Evolutionary conservation across 345 rosid genomes (phyloP), one percentile per base, ranked within the genome.

Genomic region (Salix viminalis): DNA sequence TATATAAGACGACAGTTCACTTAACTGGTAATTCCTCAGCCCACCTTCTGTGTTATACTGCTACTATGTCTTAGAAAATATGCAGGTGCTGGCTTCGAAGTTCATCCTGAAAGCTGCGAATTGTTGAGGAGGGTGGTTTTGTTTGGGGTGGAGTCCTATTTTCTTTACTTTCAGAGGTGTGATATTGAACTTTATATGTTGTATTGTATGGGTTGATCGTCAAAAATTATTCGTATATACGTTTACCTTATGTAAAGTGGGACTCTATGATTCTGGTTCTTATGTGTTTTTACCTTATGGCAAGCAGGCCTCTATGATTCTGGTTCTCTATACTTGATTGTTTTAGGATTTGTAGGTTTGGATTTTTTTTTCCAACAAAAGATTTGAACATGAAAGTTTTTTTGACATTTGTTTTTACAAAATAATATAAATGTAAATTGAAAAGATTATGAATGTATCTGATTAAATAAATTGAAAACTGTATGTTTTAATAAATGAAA

Each of bases 1-100:
- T 87, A 89, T 71, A 86, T 86, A 84, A 87, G 93, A 84, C 79
- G 93, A 46, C 98, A 93, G 75, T 84, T 89, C 81, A 84, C 92
- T 62, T 90, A 89, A 88, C 54, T 16, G 18, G 65, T 37, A 32
- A 30, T 19, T 78, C 11, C 69, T 71, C 60, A n/a, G 21, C 23
- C 60, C n/a, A 0, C 60, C 60, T 18, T 19, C 19, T 6, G 60
- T 52, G 7, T 52, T 52, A n/a, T 21, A 6, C 23, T 52, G 60
- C 60, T 18, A 6, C 37, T 36, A 2, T 52, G 23, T 52, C 60
- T 18, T 52, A 2, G 60, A 19, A 52, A 52, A 52, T 19, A 19
- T 46, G 18, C 16, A 12, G 16, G 50, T 46, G 13, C 19, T 7
- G n/a, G 21, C 60, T 52, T 52, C n/a, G 2, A 52, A 19, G 60